Evolutionary conservation across 768 basidiomycete species (phyloP), one percentile per base, ranked within the genome.

Genomic region (Asterophora lycoperdoides): DNA sequence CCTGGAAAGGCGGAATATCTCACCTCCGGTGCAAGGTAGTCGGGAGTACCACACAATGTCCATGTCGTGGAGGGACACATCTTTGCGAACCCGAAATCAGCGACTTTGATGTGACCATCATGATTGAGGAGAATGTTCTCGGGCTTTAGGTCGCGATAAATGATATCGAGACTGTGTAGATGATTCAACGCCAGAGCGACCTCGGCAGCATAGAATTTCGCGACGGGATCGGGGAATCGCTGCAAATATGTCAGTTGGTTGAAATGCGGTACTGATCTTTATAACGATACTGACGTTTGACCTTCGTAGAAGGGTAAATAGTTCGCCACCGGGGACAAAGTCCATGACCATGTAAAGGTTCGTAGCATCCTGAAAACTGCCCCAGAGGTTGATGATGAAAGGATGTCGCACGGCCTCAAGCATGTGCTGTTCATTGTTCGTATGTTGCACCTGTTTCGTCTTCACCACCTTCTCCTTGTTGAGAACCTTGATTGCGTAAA

Each of bases 261-360:
- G 23, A 23, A 6, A 23, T n/a, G 23, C 43, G 38, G 39, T 23
- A 18, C 15, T 37, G 52, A 11, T 47, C 23, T 26, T 18, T 38
- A 35, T 58, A 28, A 38, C 51, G 46, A 46, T 10, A 72, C 83
- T 56, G 37, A 93, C 92, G 64, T 89, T 91, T 41, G 91, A 93
- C 69, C 93, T 79, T 56, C 94, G 80, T 53, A 97, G 68, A 46
- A 97, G 81, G 11, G 93, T 93, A 66, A 98, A 99, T 5, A 99
- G 77, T 65, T 99, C 96, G 13, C 96, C 96, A 7, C 96, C 96
- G 4, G 93, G 90, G 2, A 92, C 92, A 66, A 90, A 97, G 72
- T 86, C 94, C 83, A 98, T 89, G 47, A 98, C 87, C 91, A 99
- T 95, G 74, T 97, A 99, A 11, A 98, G 77, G 65, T 97, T 98